Evolutionary conservation across 2,329 filamentous ascomycete genomes (phyloP).

Genomic region (Pestalotiopsis sp.): DNA sequence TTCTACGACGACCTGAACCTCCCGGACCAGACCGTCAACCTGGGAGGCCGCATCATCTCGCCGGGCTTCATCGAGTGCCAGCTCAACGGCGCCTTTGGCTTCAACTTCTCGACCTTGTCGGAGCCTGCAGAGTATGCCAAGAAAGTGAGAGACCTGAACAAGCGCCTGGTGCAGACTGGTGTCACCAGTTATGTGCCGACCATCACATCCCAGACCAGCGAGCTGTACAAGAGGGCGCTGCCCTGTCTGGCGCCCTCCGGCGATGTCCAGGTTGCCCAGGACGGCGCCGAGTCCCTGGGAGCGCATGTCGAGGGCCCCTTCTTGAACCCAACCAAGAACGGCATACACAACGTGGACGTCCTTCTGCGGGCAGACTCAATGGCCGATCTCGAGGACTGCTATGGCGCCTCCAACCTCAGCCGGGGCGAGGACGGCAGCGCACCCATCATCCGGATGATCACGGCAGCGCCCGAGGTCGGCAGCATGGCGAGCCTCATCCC

Average conservation of each 20-base stretch:
- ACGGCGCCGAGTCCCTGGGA: conserved; percentile 85
- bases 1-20: conserved; percentile 71
- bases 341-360: conserved; percentile 78
- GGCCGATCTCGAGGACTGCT: conserved; percentile 69
- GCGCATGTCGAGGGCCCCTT: conserved; percentile 94
- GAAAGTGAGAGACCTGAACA: conserved; percentile 73
- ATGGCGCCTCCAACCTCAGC: conserved; percentile 71
- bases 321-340: conserved; percentile 80
- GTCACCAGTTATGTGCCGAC: conserved; percentile 90
- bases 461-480: conserved; percentile 81
- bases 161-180: conserved; percentile 72
- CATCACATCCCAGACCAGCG: conserved; percentile 76
- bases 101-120: conserved; percentile 86
- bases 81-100: conserved; percentile 89
- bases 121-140: conserved; percentile 69
- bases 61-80: conserved; percentile 91
- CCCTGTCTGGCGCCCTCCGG: conserved; percentile 78
- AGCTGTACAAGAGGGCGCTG: conserved; percentile 80
- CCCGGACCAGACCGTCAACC: conserved; percentile 76
- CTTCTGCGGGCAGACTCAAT: conserved; percentile 67
- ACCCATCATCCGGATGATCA: conserved; percentile 74
- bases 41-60: conserved; percentile 80
- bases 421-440: conserved; percentile 36
- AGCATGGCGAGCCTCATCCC: conserved; percentile 71
- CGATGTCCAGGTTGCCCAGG: conserved; percentile 55